Evolutionary conservation across 768 basidiomycete species (phyloP).

Genomic region (Rhodosporidiobolus odoratus): DNA sequence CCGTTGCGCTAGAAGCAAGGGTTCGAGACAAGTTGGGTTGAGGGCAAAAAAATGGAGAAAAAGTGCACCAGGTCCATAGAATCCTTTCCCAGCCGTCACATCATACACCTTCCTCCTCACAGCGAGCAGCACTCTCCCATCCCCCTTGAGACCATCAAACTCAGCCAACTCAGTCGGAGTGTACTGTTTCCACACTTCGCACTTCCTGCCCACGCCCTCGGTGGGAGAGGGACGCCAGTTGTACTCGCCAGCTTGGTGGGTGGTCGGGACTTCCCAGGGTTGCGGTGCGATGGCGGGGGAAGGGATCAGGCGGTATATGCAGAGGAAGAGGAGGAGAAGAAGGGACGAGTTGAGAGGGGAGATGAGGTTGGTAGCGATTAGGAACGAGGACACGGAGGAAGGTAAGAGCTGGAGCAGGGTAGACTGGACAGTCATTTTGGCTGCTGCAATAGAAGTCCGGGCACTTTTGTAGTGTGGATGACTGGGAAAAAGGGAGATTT

Average conservation of each 20-base stretch:
- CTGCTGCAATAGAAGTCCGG: too few relatives aligned
- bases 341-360: constrained; percentile 9
- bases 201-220: constrained; percentile 52
- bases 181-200: constrained; percentile 68
- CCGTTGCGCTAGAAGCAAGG: too few relatives aligned
- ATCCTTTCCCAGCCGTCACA: constrained; percentile 77
- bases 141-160: constrained; percentile 47
- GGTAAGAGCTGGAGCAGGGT: background rate
- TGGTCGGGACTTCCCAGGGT: constrained; percentile 5
- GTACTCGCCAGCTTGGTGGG: constrained; percentile 54
- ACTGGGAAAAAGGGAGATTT: too few relatives aligned
- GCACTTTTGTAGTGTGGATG: too few relatives aligned
- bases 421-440: background rate
- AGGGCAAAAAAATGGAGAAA: background rate
- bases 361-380: background rate
- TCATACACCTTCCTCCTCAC: constrained; percentile 89
- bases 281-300: constrained; percentile 5
- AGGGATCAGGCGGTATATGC: constrained; percentile 12
- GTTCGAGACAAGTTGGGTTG: too few relatives aligned
- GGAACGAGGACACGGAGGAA: background rate
- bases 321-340: background rate
- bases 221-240: constrained; percentile 86
- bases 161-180: constrained; percentile 60
- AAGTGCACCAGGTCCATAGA: constrained; percentile 81
- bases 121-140: constrained; percentile 72